Evolutionary conservation across 192 early-diverging fungal genomes (phyloP), one percentile per base, ranked within the genome.

Genomic region (Backusella morwellensis): DNA sequence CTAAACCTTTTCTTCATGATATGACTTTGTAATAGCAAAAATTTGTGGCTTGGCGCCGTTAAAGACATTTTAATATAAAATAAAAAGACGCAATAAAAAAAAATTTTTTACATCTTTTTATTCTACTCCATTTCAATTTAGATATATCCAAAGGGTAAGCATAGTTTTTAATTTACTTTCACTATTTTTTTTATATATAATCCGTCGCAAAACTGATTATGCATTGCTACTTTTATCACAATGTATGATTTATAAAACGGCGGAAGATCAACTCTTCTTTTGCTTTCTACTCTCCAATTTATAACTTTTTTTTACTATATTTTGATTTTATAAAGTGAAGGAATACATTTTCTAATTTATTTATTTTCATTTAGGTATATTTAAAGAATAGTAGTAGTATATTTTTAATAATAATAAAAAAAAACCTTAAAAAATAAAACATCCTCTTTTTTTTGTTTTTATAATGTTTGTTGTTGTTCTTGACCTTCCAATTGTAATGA

Each of bases 171-270:
- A 17, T 44, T 26, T 8, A 29, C 29, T 26, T 63, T 26, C 21
- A 50, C 0, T 59, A 0, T 35, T 38, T 21, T 38, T 26, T 69
- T 11, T n/a, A 12, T 19, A 35, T 34, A 29, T 3, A 69, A 35
- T 38, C 68, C 68, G 68, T 41, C 68, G 68, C 40, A 69, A 41
- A 69, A 69, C 68, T 69, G 68, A 69, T 69, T 69, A 69, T 69
- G 41, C n/a, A 11, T 69, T 38, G 68, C 66, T 68, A 23, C 2
- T 38, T 36, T 11, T 21, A 9, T 19, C 21, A 69, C 68, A 21
- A 69, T 69, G 36, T 70, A 70, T 70, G 68, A 70, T 70, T 70
- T 70, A 41, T 70, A 70, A 70, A 70, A 41, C 68, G 35, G n/a
- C 68, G 68, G 68, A 23, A 70, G 68, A 70, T 70, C 41, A 26